Conservation (phyloP, 2,329 filamentous ascomycete genomes). For the Pyrenophora teres region DNA sequence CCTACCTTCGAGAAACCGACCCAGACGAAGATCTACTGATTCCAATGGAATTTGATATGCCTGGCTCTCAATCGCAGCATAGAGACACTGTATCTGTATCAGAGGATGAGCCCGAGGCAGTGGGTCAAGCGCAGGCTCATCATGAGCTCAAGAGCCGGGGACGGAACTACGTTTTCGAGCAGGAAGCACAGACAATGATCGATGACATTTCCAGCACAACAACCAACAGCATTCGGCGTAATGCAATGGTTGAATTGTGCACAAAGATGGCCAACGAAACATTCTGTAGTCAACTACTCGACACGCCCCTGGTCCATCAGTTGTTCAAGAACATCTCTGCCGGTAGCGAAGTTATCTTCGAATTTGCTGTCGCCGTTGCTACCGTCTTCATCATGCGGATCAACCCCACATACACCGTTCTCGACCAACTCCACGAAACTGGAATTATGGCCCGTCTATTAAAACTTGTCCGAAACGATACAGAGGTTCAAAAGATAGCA, state of each 20-base stretch:
- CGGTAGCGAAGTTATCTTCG: slow-evolving; percentile 52
- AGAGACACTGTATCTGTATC: slow-evolving; percentile 31
- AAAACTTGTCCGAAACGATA: slow-evolving; percentile 56
- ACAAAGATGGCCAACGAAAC: slow-evolving; percentile 61
- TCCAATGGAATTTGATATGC: slow-evolving; percentile 40
- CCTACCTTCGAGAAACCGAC: slow-evolving; percentile 61
- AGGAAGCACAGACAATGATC: slow-evolving; percentile 60
- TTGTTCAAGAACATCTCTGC: slow-evolving; percentile 66
- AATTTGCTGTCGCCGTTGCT: slow-evolving; percentile 68
- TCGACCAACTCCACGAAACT: slow-evolving; percentile 62
- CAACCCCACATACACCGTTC: slow-evolving; percentile 63
- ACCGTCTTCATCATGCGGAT: slow-evolving; percentile 66
- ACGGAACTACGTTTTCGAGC: slow-evolving; percentile 60
- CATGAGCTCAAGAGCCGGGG: slow-evolving; percentile 66
- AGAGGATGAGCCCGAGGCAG: slow-evolving; percentile 51
- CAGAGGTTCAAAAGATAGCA: slow-evolving; percentile 65
- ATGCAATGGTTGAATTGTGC: slow-evolving; percentile 61
- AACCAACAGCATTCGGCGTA: slow-evolving; percentile 53
- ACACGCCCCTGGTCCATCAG: slow-evolving; percentile 71
- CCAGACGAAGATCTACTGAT: slow-evolving; percentile 48
- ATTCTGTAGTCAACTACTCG: slow-evolving; percentile 72
- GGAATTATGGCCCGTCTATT: slow-evolving; percentile 61
- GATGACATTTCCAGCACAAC: slow-evolving; percentile 61
- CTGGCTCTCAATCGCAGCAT: slow-evolving; percentile 18
- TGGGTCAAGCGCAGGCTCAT: slow-evolving; percentile 58